phyloP scores from a whole-genome alignment of 1,139 yeast genomes.

The Yamadazyma atmosphaerica region DNA sequence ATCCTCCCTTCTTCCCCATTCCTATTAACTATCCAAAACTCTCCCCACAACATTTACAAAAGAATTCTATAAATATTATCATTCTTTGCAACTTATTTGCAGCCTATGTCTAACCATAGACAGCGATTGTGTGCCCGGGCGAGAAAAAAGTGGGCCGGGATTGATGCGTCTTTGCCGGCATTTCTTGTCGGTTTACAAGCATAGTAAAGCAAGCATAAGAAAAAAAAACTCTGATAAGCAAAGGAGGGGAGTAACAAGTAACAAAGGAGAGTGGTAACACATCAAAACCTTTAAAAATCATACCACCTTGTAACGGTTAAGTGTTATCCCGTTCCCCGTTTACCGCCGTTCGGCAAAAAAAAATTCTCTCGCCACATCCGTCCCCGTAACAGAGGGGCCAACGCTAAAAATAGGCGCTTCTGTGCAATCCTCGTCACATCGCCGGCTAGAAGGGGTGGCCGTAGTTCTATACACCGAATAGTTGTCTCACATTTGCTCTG shows the following conservation, averaged over 20 bases:
- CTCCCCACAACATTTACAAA: no score
- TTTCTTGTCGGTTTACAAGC: no score
- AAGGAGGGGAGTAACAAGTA: background rate
- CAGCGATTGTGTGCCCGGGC: background rate
- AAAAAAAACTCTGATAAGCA: no score
- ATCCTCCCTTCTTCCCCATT: no score
- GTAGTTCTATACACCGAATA: background rate
- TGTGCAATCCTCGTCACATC: background rate
- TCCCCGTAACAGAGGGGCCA: background rate
- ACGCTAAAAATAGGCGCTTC: background rate
- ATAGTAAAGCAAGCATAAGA: no score
- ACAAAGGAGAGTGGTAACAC: background rate
- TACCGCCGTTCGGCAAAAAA: background rate
- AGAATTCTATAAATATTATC: no score
- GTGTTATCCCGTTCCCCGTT: background rate
- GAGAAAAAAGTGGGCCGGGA: background rate
- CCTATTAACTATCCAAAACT: no score
- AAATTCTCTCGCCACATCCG: background rate
- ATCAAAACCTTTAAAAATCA: background rate
- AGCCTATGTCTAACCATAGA: background rate
- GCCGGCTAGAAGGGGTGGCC: background rate
- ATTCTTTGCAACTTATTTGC: background rate
- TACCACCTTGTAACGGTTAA: background rate
- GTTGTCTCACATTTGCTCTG: conserved; percentile 2
- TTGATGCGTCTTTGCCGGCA: no score